phyloP scores from a whole-genome alignment of 805 yeast genomes.

The Wickerhamiella alocasiicola region DNA sequence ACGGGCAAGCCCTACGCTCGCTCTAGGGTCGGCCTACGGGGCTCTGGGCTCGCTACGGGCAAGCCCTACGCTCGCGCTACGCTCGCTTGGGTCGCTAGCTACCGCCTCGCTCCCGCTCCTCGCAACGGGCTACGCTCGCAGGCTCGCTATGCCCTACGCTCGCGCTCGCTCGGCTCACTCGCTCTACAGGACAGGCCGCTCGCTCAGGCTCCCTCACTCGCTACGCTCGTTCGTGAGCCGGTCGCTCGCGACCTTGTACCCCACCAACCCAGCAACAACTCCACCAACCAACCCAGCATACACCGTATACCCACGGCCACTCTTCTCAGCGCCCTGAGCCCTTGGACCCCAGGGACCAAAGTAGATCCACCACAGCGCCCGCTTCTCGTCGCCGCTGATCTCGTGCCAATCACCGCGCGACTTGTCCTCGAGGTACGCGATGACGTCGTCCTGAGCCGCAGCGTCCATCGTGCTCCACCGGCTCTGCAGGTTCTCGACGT shows the following conservation, averaged over 20 bases:
- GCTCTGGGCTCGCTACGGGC: too few species aligned
- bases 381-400: constrained; percentile 24
- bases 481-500: constrained; percentile 21
- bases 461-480: constrained; percentile 28
- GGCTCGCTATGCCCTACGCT: too few species aligned
- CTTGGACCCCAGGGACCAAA: constrained; percentile 31
- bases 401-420: constrained; percentile 28
- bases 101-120: too few species aligned
- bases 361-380: constrained; percentile 26
- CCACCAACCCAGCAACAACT: constrained; percentile 18
- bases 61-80: too few species aligned
- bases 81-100: too few species aligned
- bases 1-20: too few species aligned
- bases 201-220: too few species aligned
- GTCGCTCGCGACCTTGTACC: constrained; percentile 22
- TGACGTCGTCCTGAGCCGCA: constrained; percentile 29
- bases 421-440: constrained; percentile 27
- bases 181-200: too few species aligned
- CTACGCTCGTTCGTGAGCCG: too few species aligned
- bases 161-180: too few species aligned
- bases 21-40: too few species aligned
- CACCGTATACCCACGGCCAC: constrained; percentile 19
- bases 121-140: too few species aligned
- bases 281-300: constrained; percentile 20
- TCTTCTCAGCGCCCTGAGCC: constrained; percentile 14